Percentiles rank a stretch among this genome's conserved stretches.
phyloP scores from a whole-genome alignment of 1,284 basidiomycete species.

The Boletus sp. region DNA sequence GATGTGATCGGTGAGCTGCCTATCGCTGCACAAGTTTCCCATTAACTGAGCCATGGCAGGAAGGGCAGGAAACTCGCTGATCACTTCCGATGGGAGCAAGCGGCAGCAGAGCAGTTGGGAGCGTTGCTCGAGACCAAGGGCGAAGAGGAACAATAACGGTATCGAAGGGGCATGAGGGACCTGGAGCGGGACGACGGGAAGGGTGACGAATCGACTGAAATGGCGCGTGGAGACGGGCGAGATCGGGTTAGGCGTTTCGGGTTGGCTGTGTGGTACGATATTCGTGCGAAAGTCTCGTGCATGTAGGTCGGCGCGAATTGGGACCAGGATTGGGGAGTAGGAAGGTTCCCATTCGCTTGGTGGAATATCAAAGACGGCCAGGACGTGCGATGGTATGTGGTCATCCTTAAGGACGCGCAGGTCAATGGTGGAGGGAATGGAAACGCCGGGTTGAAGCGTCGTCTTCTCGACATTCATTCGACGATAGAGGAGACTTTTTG shows the following conservation, averaged over 20 bases:
- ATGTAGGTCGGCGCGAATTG: constrained; percentile 43
- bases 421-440: constrained; percentile 39
- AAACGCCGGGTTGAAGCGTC: constrained; percentile 22
- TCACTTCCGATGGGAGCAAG: constrained; percentile 39
- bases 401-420: constrained; percentile 40
- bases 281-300: constrained; percentile 39
- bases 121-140: constrained; percentile 31
- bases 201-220: constrained; percentile 22
- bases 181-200: constrained; percentile 32
- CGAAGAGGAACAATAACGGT: constrained; percentile 31
- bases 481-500: constrained; percentile 41
- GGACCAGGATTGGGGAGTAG: constrained; percentile 41
- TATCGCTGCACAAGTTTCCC: constrained; percentile 30
- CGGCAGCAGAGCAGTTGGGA: constrained; percentile 35
- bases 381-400: constrained; percentile 46
- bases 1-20: constrained; percentile 29
- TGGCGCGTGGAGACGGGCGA: constrained; percentile 23
- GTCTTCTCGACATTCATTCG: constrained; percentile 44
- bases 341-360: constrained; percentile 32
- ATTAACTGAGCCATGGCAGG: constrained; percentile 50
- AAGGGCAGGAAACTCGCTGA: constrained; percentile 48
- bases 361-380: constrained; percentile 40
- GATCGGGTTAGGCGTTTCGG: constrained; percentile 33
- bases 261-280: constrained; percentile 32
- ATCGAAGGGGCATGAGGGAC: constrained; percentile 34